Conservation (phyloP, 805 yeast genomes). For the Cyberlindnera mycetangii region DNA sequence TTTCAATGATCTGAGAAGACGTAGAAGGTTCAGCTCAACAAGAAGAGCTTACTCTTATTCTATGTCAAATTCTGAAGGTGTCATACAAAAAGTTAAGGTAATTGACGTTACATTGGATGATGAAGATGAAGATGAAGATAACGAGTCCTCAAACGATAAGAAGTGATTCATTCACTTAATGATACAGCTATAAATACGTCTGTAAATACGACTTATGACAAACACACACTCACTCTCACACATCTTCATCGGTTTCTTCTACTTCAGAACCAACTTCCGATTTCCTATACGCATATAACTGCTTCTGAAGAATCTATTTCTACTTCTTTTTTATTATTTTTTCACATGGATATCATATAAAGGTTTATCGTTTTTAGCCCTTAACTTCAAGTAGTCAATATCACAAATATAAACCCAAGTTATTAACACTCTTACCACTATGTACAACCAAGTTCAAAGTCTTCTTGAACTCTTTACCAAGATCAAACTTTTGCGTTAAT, state of each 20-base stretch:
- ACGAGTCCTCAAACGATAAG: slow-evolving; percentile 1
- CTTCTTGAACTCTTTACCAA: slow-evolving; percentile 10
- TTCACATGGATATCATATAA: not conserved
- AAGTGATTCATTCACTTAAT: not conserved
- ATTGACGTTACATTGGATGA: slow-evolving; percentile 23
- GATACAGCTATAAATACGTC: not conserved
- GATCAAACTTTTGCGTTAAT: slow-evolving; percentile 5
- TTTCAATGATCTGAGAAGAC: slow-evolving; percentile 5
- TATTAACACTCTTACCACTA: slow-evolving; percentile 24
- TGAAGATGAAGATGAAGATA: slow-evolving; percentile 14
- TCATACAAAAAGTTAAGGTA: slow-evolving; percentile 21
- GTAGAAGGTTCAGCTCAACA: slow-evolving; percentile 5
- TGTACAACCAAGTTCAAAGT: slow-evolving; percentile 11
- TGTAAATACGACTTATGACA: not conserved
- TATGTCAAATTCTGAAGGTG: slow-evolving; percentile 18
- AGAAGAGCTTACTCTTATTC: slow-evolving; percentile 22
- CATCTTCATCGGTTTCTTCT: too few relatives aligned
- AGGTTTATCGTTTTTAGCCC: too few relatives aligned
- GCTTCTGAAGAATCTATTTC: too few relatives aligned
- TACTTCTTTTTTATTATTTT: not conserved
- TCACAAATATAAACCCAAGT: slow-evolving; percentile 25
- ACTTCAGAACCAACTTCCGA: too few relatives aligned
- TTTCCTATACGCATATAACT: too few relatives aligned
- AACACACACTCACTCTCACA: too few relatives aligned
- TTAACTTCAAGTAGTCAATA: not conserved